phyloP scores from a whole-genome alignment of 768 basidiomycete species.

The Kwoniella europaea region DNA sequence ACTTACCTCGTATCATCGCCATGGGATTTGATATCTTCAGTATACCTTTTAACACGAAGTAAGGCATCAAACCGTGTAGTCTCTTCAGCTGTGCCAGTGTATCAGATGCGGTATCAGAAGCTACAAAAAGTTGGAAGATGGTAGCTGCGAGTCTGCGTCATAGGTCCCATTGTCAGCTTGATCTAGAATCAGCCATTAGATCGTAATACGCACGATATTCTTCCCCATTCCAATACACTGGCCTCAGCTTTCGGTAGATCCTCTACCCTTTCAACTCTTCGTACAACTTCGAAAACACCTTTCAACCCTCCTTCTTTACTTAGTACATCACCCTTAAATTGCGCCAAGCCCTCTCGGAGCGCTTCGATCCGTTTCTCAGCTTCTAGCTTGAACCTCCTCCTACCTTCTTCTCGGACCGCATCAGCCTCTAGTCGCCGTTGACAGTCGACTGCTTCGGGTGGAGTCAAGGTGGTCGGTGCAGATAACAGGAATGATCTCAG shows the following conservation, averaged over 20 bases:
- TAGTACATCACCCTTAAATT: slow-evolving; percentile 93
- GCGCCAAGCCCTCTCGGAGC: slow-evolving; percentile 77
- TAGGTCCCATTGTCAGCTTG: not conserved
- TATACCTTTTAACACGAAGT: slow-evolving; percentile 91
- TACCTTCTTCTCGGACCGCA: slow-evolving; percentile 80
- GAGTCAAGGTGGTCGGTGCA: slow-evolving; percentile 70
- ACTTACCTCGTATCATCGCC: slow-evolving; percentile 85
- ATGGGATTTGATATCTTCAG: slow-evolving; percentile 94
- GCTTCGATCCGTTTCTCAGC: slow-evolving; percentile 84
- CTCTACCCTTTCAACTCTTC: slow-evolving; percentile 74
- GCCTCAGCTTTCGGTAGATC: slow-evolving; percentile 81
- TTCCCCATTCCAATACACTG: slow-evolving; percentile 93
- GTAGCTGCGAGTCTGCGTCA: slow-evolving; percentile 82
- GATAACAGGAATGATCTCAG: slow-evolving; percentile 83
- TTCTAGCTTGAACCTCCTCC: slow-evolving; percentile 81
- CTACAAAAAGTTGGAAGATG: slow-evolving; percentile 92
- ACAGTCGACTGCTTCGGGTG: slow-evolving; percentile 79
- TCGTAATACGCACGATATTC: slow-evolving; percentile 79
- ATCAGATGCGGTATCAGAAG: slow-evolving; percentile 88
- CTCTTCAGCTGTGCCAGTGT: slow-evolving; percentile 85
- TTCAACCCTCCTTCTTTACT: slow-evolving; percentile 70
- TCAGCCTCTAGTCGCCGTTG: slow-evolving; percentile 85
- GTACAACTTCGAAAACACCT: slow-evolving; percentile 84
- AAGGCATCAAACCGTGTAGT: slow-evolving; percentile 95
- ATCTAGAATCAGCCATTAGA: not conserved